phyloP scores from a whole-genome alignment of 306 rosid species.

The Glycine soja region DNA sequence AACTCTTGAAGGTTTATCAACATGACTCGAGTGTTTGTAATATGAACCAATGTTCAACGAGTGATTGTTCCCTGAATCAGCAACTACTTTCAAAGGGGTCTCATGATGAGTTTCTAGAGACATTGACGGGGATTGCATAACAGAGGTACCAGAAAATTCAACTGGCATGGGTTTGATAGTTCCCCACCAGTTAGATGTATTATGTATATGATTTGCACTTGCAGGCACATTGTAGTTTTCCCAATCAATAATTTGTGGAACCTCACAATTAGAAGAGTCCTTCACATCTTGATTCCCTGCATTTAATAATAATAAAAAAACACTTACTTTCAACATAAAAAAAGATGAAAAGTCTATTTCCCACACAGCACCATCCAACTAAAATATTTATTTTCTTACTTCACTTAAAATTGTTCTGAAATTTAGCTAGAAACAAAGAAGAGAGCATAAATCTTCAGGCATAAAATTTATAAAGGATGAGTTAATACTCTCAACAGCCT shows the following conservation, averaged over 20 bases:
- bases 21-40: constrained; percentile 48
- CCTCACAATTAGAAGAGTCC: constrained; percentile 45
- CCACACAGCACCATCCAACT: constrained; percentile 27
- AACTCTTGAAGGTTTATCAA: constrained; percentile 50
- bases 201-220: constrained; percentile 46
- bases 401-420: no score
- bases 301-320: neutral
- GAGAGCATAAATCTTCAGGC: neutral
- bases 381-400: neutral
- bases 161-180: constrained; percentile 47
- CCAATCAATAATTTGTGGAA: constrained; percentile 35
- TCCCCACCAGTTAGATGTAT: constrained; percentile 54
- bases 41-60: constrained; percentile 44
- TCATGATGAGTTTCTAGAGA: constrained; percentile 54
- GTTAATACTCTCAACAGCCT: neutral
- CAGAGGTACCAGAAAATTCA: constrained; percentile 52
- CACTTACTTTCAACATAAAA: constrained; percentile 28
- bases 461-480: neutral
- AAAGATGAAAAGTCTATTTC: neutral
- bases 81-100: constrained; percentile 44
- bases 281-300: constrained; percentile 57
- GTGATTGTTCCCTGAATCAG: constrained; percentile 47
- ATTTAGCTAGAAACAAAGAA: constrained; percentile 2
- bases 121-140: constrained; percentile 48
- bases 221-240: constrained; percentile 47